Percentiles rank a stretch among this genome's conserved stretches.
These are phyloP conservation scores for Graphilbum ipis-grandicollis DNA, from an alignment of 2,329 filamentous ascomycete genomes.

Conservation along the genomic window DNA sequence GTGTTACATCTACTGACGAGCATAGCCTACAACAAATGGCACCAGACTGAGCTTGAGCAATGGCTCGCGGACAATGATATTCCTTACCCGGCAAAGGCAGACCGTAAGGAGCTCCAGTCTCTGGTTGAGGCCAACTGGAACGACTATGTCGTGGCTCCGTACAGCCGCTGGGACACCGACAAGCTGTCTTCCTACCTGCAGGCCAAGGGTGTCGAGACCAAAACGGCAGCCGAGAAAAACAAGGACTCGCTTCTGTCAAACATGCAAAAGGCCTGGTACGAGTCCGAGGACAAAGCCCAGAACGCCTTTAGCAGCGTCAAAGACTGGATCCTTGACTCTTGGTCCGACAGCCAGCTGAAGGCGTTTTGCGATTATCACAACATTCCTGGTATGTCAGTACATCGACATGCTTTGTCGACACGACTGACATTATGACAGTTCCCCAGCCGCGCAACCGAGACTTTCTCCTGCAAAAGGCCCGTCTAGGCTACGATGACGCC, in stretches of 20 bases:
- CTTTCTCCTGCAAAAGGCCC: constrained; percentile 57
- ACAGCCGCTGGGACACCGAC: constrained; percentile 57
- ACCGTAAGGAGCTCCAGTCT: constrained; percentile 86
- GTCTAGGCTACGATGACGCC: constrained; percentile 62
- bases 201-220: constrained; percentile 51
- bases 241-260: constrained; percentile 51
- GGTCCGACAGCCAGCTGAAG: constrained; percentile 88
- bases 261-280: constrained; percentile 59
- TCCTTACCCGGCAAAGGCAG: constrained; percentile 74
- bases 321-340: constrained; percentile 91
- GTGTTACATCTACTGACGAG: constrained; percentile 4
- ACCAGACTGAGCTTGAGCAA: constrained; percentile 89
- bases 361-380: constrained; percentile 76
- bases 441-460: constrained; percentile 81
- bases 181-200: constrained; percentile 52
- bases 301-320: constrained; percentile 55
- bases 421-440: constrained; percentile 31
- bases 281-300: constrained; percentile 61
- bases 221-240: constrained; percentile 47
- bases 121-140: constrained; percentile 89
- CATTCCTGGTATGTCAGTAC: constrained; percentile 42
- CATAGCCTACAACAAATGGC: constrained; percentile 97
- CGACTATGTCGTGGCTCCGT: constrained; percentile 53
- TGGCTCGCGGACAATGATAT: constrained; percentile 90
- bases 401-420: too few species aligned